Conservation (phyloP, 2,329 filamentous ascomycete genomes). For the Claviceps africana region DNA sequence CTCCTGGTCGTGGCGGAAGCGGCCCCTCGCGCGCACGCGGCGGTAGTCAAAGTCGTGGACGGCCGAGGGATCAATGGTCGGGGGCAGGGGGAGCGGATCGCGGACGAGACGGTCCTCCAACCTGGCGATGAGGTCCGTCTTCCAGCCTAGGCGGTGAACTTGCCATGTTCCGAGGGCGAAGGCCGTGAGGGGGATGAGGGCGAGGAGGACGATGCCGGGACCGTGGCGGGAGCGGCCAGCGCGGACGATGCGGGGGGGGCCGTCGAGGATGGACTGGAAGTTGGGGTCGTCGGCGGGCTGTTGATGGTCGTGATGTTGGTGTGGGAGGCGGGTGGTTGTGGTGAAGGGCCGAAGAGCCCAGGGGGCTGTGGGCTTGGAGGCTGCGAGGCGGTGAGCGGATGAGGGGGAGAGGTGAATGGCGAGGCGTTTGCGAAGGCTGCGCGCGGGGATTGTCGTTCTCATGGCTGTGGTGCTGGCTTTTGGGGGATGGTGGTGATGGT, state of each 20-base stretch:
- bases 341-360: not conserved
- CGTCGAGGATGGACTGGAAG: conserved; percentile 79
- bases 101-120: conserved; percentile 85
- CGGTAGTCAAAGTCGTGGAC: conserved; percentile 86
- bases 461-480: not conserved
- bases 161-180: conserved; percentile 92
- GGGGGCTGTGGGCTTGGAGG: not conserved
- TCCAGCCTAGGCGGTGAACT: conserved; percentile 84
- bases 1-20: conserved; percentile 74
- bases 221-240: conserved; percentile 56
- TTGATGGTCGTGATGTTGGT: conserved; percentile 10
- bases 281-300: conserved; percentile 59
- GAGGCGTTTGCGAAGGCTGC: conserved; percentile 11
- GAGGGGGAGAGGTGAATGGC: not conserved
- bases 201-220: conserved; percentile 65
- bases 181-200: conserved; percentile 79
- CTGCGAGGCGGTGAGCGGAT: not conserved
- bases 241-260: conserved; percentile 67
- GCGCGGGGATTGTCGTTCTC: conserved; percentile 4
- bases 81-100: conserved; percentile 72
- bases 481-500: not conserved
- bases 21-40: conserved; percentile 61
- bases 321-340: not conserved
- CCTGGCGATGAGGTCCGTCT: conserved; percentile 78
- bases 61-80: conserved; percentile 65